Evolutionary conservation across 371 early-diverging fungal species (phyloP).

Genomic region (Mortierella sp.): DNA sequence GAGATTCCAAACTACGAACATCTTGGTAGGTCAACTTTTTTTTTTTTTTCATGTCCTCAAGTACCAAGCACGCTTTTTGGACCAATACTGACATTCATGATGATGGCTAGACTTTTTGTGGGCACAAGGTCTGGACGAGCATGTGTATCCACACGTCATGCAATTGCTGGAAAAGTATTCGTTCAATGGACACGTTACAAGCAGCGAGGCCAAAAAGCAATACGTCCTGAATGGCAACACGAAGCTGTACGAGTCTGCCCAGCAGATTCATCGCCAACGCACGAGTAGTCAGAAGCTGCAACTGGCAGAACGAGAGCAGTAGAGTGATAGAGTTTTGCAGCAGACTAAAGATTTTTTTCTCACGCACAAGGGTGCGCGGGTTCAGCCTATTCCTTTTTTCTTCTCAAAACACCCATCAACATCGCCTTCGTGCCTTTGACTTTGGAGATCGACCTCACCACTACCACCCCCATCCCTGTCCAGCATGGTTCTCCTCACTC

Average conservation of each 20-base stretch:
- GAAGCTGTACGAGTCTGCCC: background rate
- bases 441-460: background rate
- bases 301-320: background rate
- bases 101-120: slow-evolving; percentile 72
- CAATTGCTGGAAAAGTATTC: slow-evolving; percentile 36
- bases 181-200: slow-evolving; percentile 45
- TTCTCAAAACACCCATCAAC: background rate
- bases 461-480: background rate
- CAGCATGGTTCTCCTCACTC: slow-evolving; percentile 14
- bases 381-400: background rate
- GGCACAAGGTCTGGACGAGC: slow-evolving; percentile 63
- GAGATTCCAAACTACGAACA: slow-evolving; percentile 81
- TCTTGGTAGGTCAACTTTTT: slow-evolving; percentile 52
- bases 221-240: background rate
- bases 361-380: slow-evolving; percentile 6
- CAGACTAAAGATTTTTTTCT: slow-evolving; percentile 7
- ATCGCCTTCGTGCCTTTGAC: slow-evolving; percentile 1
- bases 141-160: slow-evolving; percentile 42
- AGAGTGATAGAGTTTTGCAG: background rate
- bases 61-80: background rate
- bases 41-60: background rate
- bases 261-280: slow-evolving; percentile 1
- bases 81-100: background rate
- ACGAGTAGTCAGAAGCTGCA: slow-evolving; percentile 11
- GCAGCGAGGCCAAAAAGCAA: slow-evolving; percentile 2